These are phyloP conservation scores for Entophlyctis helioformis DNA, from an alignment of 192 early-diverging fungal species.

Conservation along the genomic window DNA sequence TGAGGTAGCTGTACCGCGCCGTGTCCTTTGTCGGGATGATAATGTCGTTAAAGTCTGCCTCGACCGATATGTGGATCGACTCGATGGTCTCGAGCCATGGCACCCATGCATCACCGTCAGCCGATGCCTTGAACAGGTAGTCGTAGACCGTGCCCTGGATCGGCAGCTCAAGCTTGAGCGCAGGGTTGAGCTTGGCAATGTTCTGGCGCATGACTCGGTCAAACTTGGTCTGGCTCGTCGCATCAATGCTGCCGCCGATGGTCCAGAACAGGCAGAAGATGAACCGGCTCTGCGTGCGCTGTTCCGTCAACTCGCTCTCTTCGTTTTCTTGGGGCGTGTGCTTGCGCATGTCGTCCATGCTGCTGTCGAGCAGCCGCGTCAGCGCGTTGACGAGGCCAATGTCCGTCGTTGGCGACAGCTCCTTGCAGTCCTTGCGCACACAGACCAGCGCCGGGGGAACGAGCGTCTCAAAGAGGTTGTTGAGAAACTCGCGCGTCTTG, in stretches of 20 bases:
- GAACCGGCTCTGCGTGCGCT: conserved; percentile 30
- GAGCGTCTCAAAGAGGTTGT: conserved; percentile 29
- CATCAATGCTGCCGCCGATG: conserved; percentile 43
- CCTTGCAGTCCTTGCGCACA: conserved; percentile 38
- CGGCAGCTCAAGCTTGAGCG: conserved; percentile 20
- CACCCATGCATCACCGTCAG: conserved; percentile 24
- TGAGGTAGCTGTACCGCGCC: conserved; percentile 45
- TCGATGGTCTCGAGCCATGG: conserved; percentile 43
- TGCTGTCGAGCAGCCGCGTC: conserved; percentile 31
- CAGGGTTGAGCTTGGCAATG: conserved; percentile 2
- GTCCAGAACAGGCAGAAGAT: conserved; percentile 41
- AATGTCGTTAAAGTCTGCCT: conserved; percentile 46
- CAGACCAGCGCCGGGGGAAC: conserved; percentile 27
- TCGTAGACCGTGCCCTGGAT: conserved; percentile 35
- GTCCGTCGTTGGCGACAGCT: conserved; percentile 44
- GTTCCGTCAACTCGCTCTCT: conserved; percentile 1
- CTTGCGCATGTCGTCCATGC: conserved; percentile 27
- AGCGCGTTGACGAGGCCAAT: conserved; percentile 49
- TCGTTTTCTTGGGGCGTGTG: conserved; percentile 12
- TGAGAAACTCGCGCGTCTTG: conserved; percentile 9
- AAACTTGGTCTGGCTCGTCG: conserved; percentile 36
- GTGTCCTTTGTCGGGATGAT: conserved; percentile 53
- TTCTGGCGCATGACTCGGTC: conserved; percentile 17
- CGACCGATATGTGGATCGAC: conserved; percentile 21
- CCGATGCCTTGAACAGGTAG: conserved; percentile 31